Conservation (phyloP, 1,284 basidiomycete species). For the Amylostereum areolatum region DNA sequence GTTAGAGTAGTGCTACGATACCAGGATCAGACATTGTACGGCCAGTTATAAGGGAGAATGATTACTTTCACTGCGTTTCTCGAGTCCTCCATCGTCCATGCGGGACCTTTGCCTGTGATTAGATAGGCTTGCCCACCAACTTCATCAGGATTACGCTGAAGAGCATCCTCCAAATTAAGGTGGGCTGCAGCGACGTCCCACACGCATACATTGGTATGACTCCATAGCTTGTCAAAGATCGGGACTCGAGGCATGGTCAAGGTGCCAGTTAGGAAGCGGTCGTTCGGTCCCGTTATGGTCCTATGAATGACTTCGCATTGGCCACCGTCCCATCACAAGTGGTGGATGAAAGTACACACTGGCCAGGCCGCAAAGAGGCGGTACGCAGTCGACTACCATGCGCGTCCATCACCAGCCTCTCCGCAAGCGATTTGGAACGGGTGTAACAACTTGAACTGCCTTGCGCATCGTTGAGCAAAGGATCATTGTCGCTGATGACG, state of each 20-base stretch:
- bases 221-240: conserved; percentile 24
- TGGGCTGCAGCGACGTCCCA: conserved; percentile 31
- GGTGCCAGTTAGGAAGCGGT: conserved; percentile 25
- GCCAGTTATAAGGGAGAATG: not conserved
- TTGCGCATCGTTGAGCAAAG: conserved; percentile 11
- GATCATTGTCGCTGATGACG: conserved; percentile 20
- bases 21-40: not conserved
- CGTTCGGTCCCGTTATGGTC: conserved; percentile 28
- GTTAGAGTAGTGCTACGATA: conserved; percentile 21
- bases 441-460: conserved; percentile 22
- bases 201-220: conserved; percentile 24
- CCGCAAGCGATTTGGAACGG: conserved; percentile 24
- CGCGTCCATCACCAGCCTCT: conserved; percentile 23
- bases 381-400: conserved; percentile 21
- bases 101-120: conserved; percentile 24
- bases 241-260: conserved; percentile 23
- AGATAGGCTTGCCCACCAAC: conserved; percentile 26
- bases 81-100: conserved; percentile 23
- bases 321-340: too few relatives aligned
- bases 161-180: conserved; percentile 24
- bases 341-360: conserved; percentile 14
- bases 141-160: conserved; percentile 17
- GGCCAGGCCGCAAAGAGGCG: conserved; percentile 26
- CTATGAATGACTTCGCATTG: conserved; percentile 11
- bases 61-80: conserved; percentile 25